Evolutionary conservation across 2,329 filamentous ascomycete species (phyloP).

Genomic region (Epicoccum sorghinum): DNA sequence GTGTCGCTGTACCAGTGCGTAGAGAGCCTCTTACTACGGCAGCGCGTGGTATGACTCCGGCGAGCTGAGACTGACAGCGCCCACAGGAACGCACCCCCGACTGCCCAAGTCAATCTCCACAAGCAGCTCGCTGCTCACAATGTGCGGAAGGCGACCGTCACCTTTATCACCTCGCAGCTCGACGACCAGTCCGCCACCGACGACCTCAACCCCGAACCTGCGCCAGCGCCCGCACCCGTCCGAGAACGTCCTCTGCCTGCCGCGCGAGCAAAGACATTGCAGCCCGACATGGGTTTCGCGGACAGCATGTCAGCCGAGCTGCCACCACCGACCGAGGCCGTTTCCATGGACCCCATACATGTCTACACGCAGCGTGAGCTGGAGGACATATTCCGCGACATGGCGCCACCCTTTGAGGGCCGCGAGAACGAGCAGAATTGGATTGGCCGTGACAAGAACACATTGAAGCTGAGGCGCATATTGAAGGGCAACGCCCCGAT

Average conservation of each 20-base stretch:
- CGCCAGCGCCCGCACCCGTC: slow-evolving; percentile 12
- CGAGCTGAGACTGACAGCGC: slow-evolving; percentile 22
- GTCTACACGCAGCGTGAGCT: slow-evolving; percentile 84
- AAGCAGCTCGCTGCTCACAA: slow-evolving; percentile 83
- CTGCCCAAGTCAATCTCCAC: slow-evolving; percentile 87
- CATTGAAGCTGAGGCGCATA: slow-evolving; percentile 76
- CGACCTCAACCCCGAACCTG: slow-evolving; percentile 9
- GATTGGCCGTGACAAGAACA: slow-evolving; percentile 81
- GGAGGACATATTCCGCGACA: slow-evolving; percentile 84
- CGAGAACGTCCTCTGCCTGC: slow-evolving; percentile 34
- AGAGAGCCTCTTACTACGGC: background rate
- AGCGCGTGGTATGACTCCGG: background rate
- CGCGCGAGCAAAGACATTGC: slow-evolving; percentile 43
- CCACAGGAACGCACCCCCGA: slow-evolving; percentile 73
- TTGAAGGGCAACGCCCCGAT: slow-evolving; percentile 82
- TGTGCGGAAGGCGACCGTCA: slow-evolving; percentile 84
- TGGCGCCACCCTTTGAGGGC: slow-evolving; percentile 83
- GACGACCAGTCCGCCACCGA: slow-evolving; percentile 66
- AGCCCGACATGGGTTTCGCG: slow-evolving; percentile 53
- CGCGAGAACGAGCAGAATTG: slow-evolving; percentile 91
- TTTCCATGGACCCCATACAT: slow-evolving; percentile 79
- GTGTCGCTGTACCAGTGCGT: slow-evolving; percentile 82
- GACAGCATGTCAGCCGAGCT: slow-evolving; percentile 58
- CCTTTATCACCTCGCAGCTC: slow-evolving; percentile 79
- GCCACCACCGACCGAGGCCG: slow-evolving; percentile 67